A percentile compares a stretch with the other conserved stretches of the same genome.
Evolutionary conservation across 805 yeast genomes (phyloP).

Genomic region (Myxozyma udenii): DNA sequence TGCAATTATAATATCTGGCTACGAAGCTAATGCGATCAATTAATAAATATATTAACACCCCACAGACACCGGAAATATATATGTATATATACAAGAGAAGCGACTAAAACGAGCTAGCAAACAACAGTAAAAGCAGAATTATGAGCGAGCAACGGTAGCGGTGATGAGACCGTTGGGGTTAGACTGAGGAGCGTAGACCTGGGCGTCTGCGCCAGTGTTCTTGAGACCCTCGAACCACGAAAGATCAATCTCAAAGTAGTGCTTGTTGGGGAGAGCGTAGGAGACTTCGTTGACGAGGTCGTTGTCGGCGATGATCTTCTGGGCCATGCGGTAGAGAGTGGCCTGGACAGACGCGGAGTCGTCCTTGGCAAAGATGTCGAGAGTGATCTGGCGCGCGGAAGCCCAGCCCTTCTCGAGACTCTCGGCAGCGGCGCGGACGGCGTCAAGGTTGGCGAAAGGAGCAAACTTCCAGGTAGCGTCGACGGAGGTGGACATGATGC

Average conservation of each 20-base stretch:
- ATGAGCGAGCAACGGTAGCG: conserved; percentile 72
- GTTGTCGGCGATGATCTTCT: conserved; percentile 60
- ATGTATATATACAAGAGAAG: no score
- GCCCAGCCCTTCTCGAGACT: conserved; percentile 63
- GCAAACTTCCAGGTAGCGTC: conserved; percentile 41
- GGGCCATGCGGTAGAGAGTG: conserved; percentile 90
- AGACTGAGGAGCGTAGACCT: conserved; percentile 78
- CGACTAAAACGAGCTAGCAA: no score
- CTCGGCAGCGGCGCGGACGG: conserved; percentile 55
- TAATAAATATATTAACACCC: no score
- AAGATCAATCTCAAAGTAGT: conserved; percentile 76
- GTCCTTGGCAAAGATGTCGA: conserved; percentile 76
- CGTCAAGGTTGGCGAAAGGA: conserved; percentile 38
- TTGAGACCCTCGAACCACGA: conserved; percentile 76
- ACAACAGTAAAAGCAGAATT: no score
- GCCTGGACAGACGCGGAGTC: conserved; percentile 95
- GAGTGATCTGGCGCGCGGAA: conserved; percentile 64
- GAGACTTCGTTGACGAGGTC: conserved; percentile 61
- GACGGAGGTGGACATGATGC: conserved; percentile 81
- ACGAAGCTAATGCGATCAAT: no score
- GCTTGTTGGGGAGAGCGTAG: conserved; percentile 86
- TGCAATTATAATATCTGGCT: no score
- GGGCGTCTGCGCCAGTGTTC: conserved; percentile 60
- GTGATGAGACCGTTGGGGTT: conserved; percentile 92
- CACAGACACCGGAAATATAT: no score